phyloP scores from a whole-genome alignment of 305 asterid genomes.

The Fraxinus dipetala region DNA sequence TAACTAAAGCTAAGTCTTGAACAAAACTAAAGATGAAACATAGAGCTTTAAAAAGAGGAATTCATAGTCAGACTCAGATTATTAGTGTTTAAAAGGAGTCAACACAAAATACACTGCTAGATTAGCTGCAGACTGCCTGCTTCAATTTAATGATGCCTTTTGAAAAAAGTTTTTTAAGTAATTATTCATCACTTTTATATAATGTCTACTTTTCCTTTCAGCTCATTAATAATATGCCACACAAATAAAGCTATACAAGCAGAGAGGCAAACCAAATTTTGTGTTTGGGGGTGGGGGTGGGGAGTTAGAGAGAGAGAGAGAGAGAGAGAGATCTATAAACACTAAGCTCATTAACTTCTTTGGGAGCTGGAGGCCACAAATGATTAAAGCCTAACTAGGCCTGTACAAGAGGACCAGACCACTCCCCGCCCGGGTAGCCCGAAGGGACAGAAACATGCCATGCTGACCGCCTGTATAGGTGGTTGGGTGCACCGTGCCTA shows the following conservation, averaged over 20 bases:
- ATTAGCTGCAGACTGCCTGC: conserved; percentile 13
- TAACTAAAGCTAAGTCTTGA: conserved; percentile 28
- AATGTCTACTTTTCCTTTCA: background rate
- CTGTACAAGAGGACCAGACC: background rate
- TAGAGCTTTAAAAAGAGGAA: conserved; percentile 27
- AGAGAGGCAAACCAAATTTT: background rate
- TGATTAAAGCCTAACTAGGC: background rate
- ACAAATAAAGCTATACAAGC: background rate
- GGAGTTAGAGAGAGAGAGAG: background rate
- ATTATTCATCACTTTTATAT: conserved; percentile 26
- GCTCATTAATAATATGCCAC: background rate
- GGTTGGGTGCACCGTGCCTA: background rate
- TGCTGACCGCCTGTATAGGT: background rate
- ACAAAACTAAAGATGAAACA: conserved; percentile 32
- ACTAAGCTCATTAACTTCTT: conserved; percentile 8
- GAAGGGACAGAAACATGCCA: background rate
- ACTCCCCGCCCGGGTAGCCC: background rate
- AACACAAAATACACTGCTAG: conserved; percentile 22
- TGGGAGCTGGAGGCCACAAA: conserved; percentile 17
- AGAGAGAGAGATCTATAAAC: background rate
- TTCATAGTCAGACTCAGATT: conserved; percentile 19
- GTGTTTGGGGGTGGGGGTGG: background rate
- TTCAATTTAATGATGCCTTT: conserved; percentile 20
- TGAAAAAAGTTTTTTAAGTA: conserved; percentile 25
- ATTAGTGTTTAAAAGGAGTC: conserved; percentile 31